Base-by-base conservation (phyloP, 768 basidiomycete genomes). In the Boletus rubropictus region DNA sequence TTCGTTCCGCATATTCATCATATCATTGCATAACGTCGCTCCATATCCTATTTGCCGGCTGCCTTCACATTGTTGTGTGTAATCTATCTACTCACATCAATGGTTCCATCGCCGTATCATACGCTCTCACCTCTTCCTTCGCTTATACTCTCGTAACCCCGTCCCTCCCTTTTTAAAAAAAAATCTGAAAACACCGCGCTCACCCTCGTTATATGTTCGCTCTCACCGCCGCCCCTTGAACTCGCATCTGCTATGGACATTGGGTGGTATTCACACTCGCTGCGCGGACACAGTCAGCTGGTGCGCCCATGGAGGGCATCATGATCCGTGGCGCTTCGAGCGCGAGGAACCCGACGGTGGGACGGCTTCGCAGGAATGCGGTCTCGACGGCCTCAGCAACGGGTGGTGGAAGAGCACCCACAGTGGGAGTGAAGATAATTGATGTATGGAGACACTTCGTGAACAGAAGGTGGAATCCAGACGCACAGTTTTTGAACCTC, bases 401-500 rank as follows among this genome's bases (percentile, higher is more conserved):
- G 5, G 50, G 52, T 15, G 21, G 37, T 24, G 48, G 43, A 42
- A 49, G 61, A 47, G 48, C 38, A 35, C 32, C 59, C 34, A 57
- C 63, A 32, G 55, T 51, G 33, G 54, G 58, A 41, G 48, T 72
- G 66, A 66, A 70, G 64, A 56, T 66, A 22, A 67, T 91, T 22
- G 83, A 87, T 48, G 64, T 79, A n/a, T 89, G 88, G 86, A 75
- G 76, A 58, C 78, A 85, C 56, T 76, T 91, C 56, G 82, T 93
- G 32, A 67, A 79, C 51, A 79, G 72, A 50, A 76, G 90, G 42
- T 93, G 80, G 75, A 82, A 88, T 64, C 62, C 80, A 2, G 79
- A 86, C 40, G 61, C 69, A 3, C 79, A 75, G 54, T 89, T 83
- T 62, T 72, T 93, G 33, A 88, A 93, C 62, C 80, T 93, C 44